Base-by-base conservation (phyloP, 2,329 filamentous ascomycete genomes). In the Cladorrhinum sp. region DNA sequence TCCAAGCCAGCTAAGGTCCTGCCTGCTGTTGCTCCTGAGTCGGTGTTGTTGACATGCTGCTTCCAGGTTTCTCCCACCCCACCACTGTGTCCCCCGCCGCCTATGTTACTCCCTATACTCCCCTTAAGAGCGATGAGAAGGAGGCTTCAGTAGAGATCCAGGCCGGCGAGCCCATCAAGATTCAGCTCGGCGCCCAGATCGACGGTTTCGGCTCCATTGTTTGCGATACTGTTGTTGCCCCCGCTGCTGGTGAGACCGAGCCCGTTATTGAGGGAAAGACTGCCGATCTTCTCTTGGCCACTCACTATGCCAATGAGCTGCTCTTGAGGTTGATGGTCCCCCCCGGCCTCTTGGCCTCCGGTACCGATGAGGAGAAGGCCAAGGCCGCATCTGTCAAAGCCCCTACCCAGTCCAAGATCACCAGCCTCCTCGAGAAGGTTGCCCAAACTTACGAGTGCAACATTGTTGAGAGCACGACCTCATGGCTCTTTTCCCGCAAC, bases 131-230 rank as follows among this genome's bases (percentile, higher is more conserved):
- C 66, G 95, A 99, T 72, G 82, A 89, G 75, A 86, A 89, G 74
- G 95, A 99, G 81, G 91, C 93, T 64, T 85, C 83, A 60, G 82
- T 84, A 53, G 86, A 88, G 71, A 83, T 99, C 69, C 91, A 96
- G 80, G 84, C 88, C 55, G 90, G 88, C 64, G 95, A 99, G 80
- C 79, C 91, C 64, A 85, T 96, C 79, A 99, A 99, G 86, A 95
- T 99, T 75, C 95, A 99, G 80, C 86, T 99, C n/a, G 95, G 95
- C 72, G 95, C 95, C 56, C 95, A 99, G 80, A 97, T 99, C 66
- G 92, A 98, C 79, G 95, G 95, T 58, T 96, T 98, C 73, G 92
- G 92, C 69, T 90, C 93, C 68, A 97, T 99, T 74, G 91, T 97
- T 69, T 97, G 95, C 79, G 90, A 97, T 78, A 96, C 92, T 62